Evolutionary conservation across 2,329 filamentous ascomycete species (phyloP).

Genomic region (Diaporthe eres): DNA sequence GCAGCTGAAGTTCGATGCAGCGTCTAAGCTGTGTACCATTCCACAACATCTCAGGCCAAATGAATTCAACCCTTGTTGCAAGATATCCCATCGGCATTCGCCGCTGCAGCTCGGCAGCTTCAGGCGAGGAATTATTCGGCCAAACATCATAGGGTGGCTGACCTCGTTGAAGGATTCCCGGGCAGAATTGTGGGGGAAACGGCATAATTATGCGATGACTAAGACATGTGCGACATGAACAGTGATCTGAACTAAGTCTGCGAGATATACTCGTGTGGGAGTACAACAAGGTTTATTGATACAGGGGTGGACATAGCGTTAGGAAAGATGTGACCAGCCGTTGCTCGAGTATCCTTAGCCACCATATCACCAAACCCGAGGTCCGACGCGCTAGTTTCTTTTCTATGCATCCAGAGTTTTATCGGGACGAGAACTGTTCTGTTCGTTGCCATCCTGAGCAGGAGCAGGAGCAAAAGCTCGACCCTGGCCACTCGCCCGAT

Average conservation of each 20-base stretch:
- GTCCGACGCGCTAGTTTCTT: background rate
- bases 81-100: background rate
- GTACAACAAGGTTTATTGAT: background rate
- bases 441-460: background rate
- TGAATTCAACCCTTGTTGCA: background rate
- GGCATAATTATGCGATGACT: background rate
- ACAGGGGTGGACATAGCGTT: background rate
- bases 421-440: background rate
- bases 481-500: background rate
- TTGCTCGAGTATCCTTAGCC: background rate
- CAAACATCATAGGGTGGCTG: background rate
- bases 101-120: background rate
- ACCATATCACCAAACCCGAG: background rate
- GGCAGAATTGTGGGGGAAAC: background rate
- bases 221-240: background rate
- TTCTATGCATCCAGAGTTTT: background rate
- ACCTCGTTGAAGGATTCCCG: background rate
- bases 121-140: no score
- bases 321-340: background rate
- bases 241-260: background rate
- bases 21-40: background rate
- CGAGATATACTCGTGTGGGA: conserved; percentile 14
- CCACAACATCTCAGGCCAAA: background rate
- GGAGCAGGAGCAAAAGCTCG: background rate
- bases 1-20: background rate